Conservation (phyloP, 345 rosid genomes). For the Eucalyptus pauciflora region DNA sequence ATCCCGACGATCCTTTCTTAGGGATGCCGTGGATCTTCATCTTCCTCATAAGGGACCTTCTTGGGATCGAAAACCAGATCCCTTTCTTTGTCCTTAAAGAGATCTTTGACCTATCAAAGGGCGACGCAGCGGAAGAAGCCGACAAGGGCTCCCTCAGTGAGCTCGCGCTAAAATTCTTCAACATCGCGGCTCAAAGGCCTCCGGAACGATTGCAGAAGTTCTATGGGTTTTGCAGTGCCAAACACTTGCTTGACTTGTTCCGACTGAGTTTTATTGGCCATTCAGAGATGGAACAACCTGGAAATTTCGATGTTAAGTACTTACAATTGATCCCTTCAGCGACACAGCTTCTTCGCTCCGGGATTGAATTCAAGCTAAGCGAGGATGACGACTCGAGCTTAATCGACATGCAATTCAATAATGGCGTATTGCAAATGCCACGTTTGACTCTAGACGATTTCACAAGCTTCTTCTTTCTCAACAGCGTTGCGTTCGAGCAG, state of each 20-base stretch:
- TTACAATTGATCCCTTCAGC: conserved; percentile 14
- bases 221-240: background rate
- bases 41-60: background rate
- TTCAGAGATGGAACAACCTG: fast-evolving
- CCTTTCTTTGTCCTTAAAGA: conserved; percentile 30
- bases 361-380: conserved; percentile 17
- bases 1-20: conserved; percentile 34
- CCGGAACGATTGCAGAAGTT: background rate
- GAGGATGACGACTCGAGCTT: background rate
- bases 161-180: conserved; percentile 23
- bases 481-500: conserved; percentile 22
- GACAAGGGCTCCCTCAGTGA: background rate
- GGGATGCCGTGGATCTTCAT: conserved; percentile 26
- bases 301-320: background rate
- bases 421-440: too few species aligned
- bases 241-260: conserved; percentile 37
- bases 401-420: too few species aligned
- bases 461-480: conserved; percentile 12
- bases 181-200: conserved; percentile 7
- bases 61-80: conserved; percentile 38
- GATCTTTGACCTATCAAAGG: conserved; percentile 5
- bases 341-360: conserved; percentile 21
- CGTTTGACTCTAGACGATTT: conserved; percentile 22
- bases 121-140: background rate
- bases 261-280: conserved; percentile 2